phyloP scores from a whole-genome alignment of 805 yeast genomes.

The Clavispora asparagi region DNA sequence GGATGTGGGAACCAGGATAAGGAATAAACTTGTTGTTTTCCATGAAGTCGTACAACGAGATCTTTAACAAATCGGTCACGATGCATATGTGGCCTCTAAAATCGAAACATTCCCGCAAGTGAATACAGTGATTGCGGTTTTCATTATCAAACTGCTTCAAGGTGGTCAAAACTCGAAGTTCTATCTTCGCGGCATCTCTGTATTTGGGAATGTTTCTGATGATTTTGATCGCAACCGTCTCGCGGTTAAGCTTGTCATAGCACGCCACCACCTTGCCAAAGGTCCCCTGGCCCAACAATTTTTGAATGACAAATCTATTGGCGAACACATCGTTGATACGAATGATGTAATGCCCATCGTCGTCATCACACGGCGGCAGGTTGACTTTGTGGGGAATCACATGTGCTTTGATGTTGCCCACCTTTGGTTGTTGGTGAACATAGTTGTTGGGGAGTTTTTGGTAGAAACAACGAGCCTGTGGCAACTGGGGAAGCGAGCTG shows the following conservation, averaged over 20 bases:
- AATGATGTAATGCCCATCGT: slow-evolving; percentile 71
- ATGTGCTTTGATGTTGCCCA: slow-evolving; percentile 36
- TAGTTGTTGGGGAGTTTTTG: slow-evolving; percentile 34
- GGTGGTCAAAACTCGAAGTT: slow-evolving; percentile 74
- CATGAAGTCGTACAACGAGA: slow-evolving; percentile 84
- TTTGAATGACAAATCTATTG: slow-evolving; percentile 64
- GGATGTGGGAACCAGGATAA: slow-evolving; percentile 93
- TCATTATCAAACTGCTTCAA: slow-evolving; percentile 65
- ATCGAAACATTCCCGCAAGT: slow-evolving; percentile 85
- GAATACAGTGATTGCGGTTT: slow-evolving; percentile 72
- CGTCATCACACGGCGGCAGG: slow-evolving; percentile 49
- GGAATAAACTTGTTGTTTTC: slow-evolving; percentile 77
- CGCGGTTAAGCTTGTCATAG: slow-evolving; percentile 55
- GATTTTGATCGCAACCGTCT: slow-evolving; percentile 82
- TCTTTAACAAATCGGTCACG: slow-evolving; percentile 81
- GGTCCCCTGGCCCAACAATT: slow-evolving; percentile 84
- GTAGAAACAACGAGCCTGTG: slow-evolving; percentile 40
- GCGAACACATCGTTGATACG: slow-evolving; percentile 59
- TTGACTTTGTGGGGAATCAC: slow-evolving; percentile 32
- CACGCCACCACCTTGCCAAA: slow-evolving; percentile 88
- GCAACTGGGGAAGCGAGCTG: slow-evolving; percentile 40
- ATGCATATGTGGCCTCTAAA: slow-evolving; percentile 91
- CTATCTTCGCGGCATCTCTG: slow-evolving; percentile 92
- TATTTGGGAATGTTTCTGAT: slow-evolving; percentile 90
- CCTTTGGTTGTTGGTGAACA: slow-evolving; percentile 31